Conservation (phyloP, 73 alveolate species). For the Uronychia binucleata region DNA sequence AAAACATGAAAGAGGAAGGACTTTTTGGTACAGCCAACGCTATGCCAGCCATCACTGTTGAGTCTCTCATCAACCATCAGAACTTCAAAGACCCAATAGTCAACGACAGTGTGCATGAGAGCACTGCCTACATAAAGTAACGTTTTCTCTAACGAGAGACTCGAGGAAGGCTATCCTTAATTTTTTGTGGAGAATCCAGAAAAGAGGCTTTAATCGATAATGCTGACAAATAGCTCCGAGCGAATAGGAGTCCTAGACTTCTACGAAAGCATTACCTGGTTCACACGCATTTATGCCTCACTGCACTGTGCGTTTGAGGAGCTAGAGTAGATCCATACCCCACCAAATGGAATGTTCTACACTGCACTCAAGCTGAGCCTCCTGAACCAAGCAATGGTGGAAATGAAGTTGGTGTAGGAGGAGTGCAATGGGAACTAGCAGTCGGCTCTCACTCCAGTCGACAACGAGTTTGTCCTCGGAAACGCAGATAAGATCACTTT, state of each 20-base stretch:
- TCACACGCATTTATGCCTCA: slow-evolving; percentile 18
- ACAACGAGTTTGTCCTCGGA: slow-evolving; percentile 36
- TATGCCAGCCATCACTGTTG: not conserved
- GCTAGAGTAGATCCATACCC: slow-evolving; percentile 35
- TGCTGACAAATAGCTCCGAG: slow-evolving; percentile 10
- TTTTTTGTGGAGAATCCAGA: slow-evolving; percentile 15
- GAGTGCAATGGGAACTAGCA: slow-evolving; percentile 7
- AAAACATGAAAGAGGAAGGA: slow-evolving; percentile 11
- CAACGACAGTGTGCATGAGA: slow-evolving; percentile 34
- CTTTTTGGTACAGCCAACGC: not conserved
- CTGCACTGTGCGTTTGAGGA: slow-evolving; percentile 19
- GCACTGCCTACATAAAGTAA: slow-evolving; percentile 30
- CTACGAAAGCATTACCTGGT: slow-evolving; percentile 26
- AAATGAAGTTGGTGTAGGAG: slow-evolving; percentile 6
- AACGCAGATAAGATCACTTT: slow-evolving; percentile 42
- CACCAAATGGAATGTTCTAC: slow-evolving; percentile 28
- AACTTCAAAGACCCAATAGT: slow-evolving; percentile 38
- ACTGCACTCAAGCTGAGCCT: slow-evolving; percentile 23
- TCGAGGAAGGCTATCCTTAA: slow-evolving; percentile 43
- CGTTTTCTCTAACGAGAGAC: not conserved
- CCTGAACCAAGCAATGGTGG: slow-evolving; percentile 8
- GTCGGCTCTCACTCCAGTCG: slow-evolving; percentile 8
- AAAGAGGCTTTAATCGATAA: slow-evolving; percentile 4
- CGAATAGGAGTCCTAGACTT: slow-evolving; percentile 41
- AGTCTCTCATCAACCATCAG: not conserved